Base-by-base conservation (phyloP, 2,329 filamentous ascomycete species). In the Talaromyces sp. region DNA sequence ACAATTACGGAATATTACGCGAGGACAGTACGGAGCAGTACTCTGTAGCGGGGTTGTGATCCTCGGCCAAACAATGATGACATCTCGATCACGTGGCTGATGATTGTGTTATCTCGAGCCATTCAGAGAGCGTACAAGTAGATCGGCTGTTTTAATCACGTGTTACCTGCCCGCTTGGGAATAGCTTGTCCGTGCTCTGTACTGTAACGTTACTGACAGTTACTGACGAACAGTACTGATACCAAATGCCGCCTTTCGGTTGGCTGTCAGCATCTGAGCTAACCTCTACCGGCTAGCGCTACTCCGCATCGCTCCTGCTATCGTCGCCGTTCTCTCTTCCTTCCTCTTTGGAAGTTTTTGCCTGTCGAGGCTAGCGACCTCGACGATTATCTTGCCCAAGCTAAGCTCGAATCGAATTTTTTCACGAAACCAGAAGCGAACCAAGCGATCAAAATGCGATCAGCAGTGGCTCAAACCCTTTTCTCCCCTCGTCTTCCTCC, bases 41-140 rank as follows among this genome's bases (percentile, higher is more conserved):
- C 27, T 2, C 13, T 53, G 49, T 13, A 19, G 49, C 27, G 17
- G 27, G 27, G 27, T 31, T 13, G 3, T 34, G 7, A 19, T 17
- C 11, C 29, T 40, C 27, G 5, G 27, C 58, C 58, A 61, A 11
- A 36, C 58, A 38, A 22, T 17, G 17, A 29, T n/a, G 17, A 17
- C 43, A 17, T 19, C 15, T 7, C 17, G 58, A 61, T 61, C 58
- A 61, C 58, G 58, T 61, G 58, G 36, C 15, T n/a, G 34, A 5
- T n/a, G 5, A 22, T n/a, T 1, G 27, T 15, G 25, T 31, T 60
- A 60, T 60, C 43, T 61, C 3, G 2, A 36, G 43, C 58, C 38
- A 61, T 49, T 51, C 40, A 61, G 27, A 49, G 8, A 7, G 17
- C 15, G 22, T 3, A 17, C 8, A 36, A 22, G 19, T 19, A 8